A percentile compares a stretch with the other conserved stretches of the same genome.
phyloP scores from a whole-genome alignment of 192 early-diverging fungal species.

The Podila epicladia region DNA sequence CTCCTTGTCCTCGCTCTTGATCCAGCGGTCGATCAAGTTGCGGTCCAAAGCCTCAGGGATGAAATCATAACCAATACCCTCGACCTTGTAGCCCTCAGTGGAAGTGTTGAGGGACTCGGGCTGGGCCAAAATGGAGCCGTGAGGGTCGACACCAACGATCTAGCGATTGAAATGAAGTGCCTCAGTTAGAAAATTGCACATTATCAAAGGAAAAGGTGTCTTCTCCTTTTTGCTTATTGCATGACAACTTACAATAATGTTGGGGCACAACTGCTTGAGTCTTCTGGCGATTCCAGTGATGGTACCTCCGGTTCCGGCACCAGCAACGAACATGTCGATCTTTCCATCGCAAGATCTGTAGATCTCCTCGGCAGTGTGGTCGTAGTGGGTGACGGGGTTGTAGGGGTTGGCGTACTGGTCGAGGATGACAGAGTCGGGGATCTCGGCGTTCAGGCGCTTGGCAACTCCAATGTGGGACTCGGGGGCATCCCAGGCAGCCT shows the following conservation, averaged over 20 bases:
- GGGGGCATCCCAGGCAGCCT: slow-evolving; percentile 98
- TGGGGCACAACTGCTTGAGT: slow-evolving; percentile 94
- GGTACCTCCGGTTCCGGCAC: slow-evolving; percentile 98
- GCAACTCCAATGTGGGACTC: slow-evolving; percentile 99
- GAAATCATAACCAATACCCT: slow-evolving; percentile 99
- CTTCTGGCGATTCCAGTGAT: slow-evolving; percentile 94
- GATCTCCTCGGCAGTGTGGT: slow-evolving; percentile 90
- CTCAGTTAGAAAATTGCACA: neutral
- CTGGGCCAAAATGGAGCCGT: slow-evolving; percentile 93
- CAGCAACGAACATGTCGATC: slow-evolving; percentile 95
- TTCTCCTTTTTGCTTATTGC: neutral
- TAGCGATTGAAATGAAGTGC: slow-evolving; percentile 12
- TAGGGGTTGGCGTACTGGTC: slow-evolving; percentile 98
- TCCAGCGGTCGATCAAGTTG: slow-evolving; percentile 88
- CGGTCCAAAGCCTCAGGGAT: slow-evolving; percentile 93
- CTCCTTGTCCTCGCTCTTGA: slow-evolving; percentile 97
- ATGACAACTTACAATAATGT: slow-evolving; percentile 56
- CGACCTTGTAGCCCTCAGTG: slow-evolving; percentile 82
- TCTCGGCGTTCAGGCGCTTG: slow-evolving; percentile 91
- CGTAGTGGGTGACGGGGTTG: slow-evolving; percentile 99
- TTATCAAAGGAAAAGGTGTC: neutral
- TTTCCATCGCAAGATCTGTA: slow-evolving; percentile 83
- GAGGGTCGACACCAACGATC: slow-evolving; percentile 95
- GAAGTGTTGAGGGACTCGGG: slow-evolving; percentile 65
- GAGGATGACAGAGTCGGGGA: slow-evolving; percentile 95